Evolutionary conservation across 805 yeast species (phyloP).

Genomic region (Kazachstania kunashirensis): DNA sequence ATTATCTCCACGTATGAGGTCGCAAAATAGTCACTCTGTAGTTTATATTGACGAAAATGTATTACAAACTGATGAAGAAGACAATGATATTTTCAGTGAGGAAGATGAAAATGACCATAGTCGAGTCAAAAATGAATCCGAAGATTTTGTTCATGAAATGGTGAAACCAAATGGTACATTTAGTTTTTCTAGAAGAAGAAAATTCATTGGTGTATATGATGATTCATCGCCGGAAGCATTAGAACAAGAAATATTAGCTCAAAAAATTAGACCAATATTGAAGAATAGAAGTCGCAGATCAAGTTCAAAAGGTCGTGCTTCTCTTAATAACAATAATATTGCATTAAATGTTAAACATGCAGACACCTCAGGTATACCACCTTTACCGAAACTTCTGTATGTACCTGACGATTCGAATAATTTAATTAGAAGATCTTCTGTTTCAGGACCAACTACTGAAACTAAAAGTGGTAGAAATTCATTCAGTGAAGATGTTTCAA

Average conservation of each 20-base stretch:
- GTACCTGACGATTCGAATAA: slow-evolving; percentile 2
- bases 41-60: slow-evolving; percentile 35
- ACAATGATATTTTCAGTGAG: slow-evolving; percentile 14
- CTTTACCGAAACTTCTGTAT: slow-evolving; percentile 5
- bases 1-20: not conserved
- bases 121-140: not conserved
- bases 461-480: not conserved
- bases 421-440: not conserved
- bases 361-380: slow-evolving; percentile 1
- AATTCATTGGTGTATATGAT: slow-evolving; percentile 21
- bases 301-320: slow-evolving; percentile 10
- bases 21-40: slow-evolving; percentile 2
- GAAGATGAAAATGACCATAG: slow-evolving; percentile 6
- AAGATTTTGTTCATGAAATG: slow-evolving; percentile 1
- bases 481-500: slow-evolving; percentile 12
- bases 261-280: slow-evolving; percentile 10
- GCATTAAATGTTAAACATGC: not conserved
- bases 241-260: slow-evolving; percentile 11
- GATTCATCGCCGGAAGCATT: slow-evolving; percentile 16
- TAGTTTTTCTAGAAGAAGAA: slow-evolving; percentile 12
- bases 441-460: not conserved
- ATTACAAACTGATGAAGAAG: slow-evolving; percentile 27
- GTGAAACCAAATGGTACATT: slow-evolving; percentile 3
- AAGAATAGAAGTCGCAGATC: slow-evolving; percentile 12
- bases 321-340: slow-evolving; percentile 19